Conservation (phyloP, 352 stramenopile species). For the Pythium inflatum region DNA sequence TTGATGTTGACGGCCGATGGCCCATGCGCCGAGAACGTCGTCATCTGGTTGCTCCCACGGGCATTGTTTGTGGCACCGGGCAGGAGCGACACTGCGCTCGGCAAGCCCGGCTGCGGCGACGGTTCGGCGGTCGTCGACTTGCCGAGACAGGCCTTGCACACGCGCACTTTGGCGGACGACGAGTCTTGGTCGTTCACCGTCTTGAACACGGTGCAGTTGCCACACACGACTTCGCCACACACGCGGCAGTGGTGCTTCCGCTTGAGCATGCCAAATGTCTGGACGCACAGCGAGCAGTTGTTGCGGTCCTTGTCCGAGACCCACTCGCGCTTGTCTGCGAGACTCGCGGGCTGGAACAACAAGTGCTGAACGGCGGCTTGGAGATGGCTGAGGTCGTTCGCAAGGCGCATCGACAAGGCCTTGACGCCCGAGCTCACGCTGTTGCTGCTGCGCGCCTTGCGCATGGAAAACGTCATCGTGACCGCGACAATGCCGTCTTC, state of each 20-base stretch:
- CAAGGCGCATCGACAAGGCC: conserved; percentile 64
- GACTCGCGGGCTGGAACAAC: conserved; percentile 62
- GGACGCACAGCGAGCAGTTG: conserved; percentile 82
- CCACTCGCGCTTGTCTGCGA: conserved; percentile 78
- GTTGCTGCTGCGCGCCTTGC: conserved; percentile 69
- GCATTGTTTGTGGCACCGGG: conserved; percentile 1
- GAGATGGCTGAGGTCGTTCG: conserved; percentile 57
- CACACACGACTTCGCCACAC: conserved; percentile 88
- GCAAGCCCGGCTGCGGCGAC: neutral
- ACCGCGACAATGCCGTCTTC: conserved; percentile 72
- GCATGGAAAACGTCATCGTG: conserved; percentile 78
- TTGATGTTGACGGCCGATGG: conserved; percentile 32
- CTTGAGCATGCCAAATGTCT: conserved; percentile 81
- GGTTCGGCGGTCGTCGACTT: conserved; percentile 51
- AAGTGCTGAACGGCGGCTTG: conserved; percentile 71
- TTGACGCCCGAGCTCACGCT: conserved; percentile 75
- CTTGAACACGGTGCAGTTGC: conserved; percentile 79
- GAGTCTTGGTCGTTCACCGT: conserved; percentile 57
- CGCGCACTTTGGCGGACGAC: conserved; percentile 62
- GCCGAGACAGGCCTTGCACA: conserved; percentile 79
- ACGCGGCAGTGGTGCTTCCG: conserved; percentile 86
- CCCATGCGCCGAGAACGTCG: neutral
- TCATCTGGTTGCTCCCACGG: conserved; percentile 23
- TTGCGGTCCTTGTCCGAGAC: conserved; percentile 76
- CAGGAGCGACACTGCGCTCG: conserved; percentile 9